Base-by-base conservation (phyloP, 805 yeast genomes). In the Candida arabinofermentans region DNA sequence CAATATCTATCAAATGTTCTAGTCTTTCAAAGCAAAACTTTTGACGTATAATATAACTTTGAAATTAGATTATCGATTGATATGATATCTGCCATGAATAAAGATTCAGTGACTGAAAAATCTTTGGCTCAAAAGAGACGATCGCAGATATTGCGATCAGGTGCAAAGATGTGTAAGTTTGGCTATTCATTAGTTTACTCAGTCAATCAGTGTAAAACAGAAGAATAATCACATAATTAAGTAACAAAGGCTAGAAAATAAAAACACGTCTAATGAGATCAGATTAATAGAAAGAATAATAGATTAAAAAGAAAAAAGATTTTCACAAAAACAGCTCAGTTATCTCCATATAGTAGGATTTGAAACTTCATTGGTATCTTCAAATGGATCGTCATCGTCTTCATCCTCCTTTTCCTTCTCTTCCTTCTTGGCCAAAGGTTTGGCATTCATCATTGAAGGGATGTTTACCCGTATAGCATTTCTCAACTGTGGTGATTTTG, bases 321-420 rank as follows among this genome's bases (percentile, higher is more conserved):
- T 19, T 21, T n/a, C 4, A 14, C n/a, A 34, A 9, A 5, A 34
- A 34, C 5, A 34, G 10, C 19, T 10, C 16, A 3, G 16, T 26
- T 33, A 62, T 37, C 51, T 49, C 67, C 67, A 63, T 6, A 41
- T 46, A 8, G 56, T 43, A 1, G 58, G 58, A 8, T 50, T 48
- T 2, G 51, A 54, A 16, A 57, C 59, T 41, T 55, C 58, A 39
- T 64, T 55, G 26, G 49, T 55, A 42, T 64, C 69, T 16, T 63
- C 53, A 42, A 64, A 64, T 3, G 67, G 67, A 40, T 62, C 54
- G 24, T 55, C 52, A 17, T 51, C 57, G 9, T 49, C 53, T 6
- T 44, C 48, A 22, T 35, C 36, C 4, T 33, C 39, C 3, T 38
- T 17, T 34, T 10, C 10, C n/a, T 33, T 35, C 10, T 27, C 26